Conservation (phyloP, 352 stramenopile species). For the Halophytophthora batemanensis region DNA sequence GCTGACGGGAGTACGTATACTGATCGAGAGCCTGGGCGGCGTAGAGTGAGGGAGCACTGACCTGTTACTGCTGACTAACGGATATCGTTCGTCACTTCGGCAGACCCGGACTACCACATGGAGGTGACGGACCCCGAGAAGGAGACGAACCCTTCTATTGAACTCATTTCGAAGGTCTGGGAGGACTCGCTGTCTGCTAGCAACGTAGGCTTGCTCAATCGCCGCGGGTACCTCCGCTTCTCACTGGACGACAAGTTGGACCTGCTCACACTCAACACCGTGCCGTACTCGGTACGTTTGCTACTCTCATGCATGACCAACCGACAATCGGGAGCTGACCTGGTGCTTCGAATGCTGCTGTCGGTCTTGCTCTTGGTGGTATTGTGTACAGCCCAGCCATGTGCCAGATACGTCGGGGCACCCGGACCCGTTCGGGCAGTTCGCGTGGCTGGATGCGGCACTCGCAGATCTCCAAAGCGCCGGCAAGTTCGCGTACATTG, state of each 20-base stretch:
- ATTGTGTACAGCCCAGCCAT: conserved; percentile 53
- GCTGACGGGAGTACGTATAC: conserved; percentile 56
- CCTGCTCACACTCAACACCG: conserved; percentile 82
- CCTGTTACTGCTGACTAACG: conserved; percentile 4
- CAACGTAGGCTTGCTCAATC: conserved; percentile 63
- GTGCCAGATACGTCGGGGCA: conserved; percentile 62
- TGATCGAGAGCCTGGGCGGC: neutral
- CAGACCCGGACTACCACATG: conserved; percentile 85
- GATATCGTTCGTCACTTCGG: conserved; percentile 1
- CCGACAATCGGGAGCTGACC: no score
- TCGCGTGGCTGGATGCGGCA: conserved; percentile 85
- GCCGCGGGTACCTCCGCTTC: conserved; percentile 65
- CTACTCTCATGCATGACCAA: no score
- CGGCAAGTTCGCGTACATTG: conserved; percentile 79
- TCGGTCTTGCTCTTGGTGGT: conserved; percentile 4
- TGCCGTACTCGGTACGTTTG: conserved; percentile 72
- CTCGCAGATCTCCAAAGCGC: conserved; percentile 45
- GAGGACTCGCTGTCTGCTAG: conserved; percentile 46
- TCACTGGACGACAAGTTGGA: conserved; percentile 57
- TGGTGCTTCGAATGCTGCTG: neutral
- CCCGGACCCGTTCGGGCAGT: conserved; percentile 89
- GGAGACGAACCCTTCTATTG: conserved; percentile 59
- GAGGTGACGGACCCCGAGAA: conserved; percentile 60
- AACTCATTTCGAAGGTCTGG: conserved; percentile 61
- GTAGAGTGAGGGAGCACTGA: neutral